Percentiles rank a stretch among this genome's conserved stretches.
Evolutionary conservation across 805 yeast genomes (phyloP).

Genomic region (Candida pseudofarinosa): DNA sequence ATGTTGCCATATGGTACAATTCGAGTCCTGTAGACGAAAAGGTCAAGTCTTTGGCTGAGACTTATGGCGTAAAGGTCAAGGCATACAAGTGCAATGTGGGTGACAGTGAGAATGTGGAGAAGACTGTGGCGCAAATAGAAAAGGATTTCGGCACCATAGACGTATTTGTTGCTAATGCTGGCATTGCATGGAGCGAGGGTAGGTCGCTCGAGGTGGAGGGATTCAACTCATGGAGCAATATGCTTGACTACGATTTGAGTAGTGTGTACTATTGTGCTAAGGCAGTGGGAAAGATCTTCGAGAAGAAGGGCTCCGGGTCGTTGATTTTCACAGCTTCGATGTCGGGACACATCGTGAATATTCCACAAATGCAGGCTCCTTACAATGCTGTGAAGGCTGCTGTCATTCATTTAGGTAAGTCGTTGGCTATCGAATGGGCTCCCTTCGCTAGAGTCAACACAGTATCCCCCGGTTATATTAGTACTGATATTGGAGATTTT

Average conservation of each 20-base stretch:
- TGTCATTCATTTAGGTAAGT: constrained; percentile 37
- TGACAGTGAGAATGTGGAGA: constrained; percentile 46
- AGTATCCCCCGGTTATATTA: constrained; percentile 41
- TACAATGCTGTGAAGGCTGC: constrained; percentile 48
- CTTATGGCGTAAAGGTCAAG: constrained; percentile 56
- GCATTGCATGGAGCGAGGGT: constrained; percentile 77
- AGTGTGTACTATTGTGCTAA: constrained; percentile 44
- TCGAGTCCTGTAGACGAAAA: constrained; percentile 55
- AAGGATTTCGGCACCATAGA: constrained; percentile 78
- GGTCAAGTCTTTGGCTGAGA: constrained; percentile 51
- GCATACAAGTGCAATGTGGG: constrained; percentile 64
- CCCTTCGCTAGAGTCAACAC: constrained; percentile 44
- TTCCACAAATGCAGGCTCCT: constrained; percentile 44
- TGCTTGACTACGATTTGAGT: constrained; percentile 38
- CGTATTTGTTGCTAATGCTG: constrained; percentile 86
- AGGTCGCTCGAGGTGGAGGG: constrained; percentile 38
- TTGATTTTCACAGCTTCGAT: constrained; percentile 43
- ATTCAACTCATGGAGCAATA: constrained; percentile 29
- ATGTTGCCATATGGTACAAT: constrained; percentile 52
- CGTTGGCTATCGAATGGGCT: constrained; percentile 46
- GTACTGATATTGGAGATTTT: constrained; percentile 38
- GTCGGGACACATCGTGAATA: constrained; percentile 46
- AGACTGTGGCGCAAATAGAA: constrained; percentile 46
- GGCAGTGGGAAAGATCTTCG: constrained; percentile 36
- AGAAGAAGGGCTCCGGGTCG: constrained; percentile 39